Conservation (phyloP, 176 grass and related monocot species). For the Poa pratensis region DNA sequence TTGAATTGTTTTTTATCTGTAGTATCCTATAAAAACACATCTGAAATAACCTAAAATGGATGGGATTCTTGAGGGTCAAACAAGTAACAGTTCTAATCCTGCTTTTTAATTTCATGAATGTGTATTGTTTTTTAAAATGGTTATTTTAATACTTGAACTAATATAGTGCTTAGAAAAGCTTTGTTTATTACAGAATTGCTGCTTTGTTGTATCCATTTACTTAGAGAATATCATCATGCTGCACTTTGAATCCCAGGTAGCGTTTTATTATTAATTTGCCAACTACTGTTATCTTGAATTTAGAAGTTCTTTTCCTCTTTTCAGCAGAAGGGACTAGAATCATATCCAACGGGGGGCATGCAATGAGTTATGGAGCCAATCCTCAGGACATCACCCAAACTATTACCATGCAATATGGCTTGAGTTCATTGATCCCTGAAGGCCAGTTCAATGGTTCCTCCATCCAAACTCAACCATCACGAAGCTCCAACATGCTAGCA, state of each 20-base stretch:
- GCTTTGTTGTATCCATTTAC: slow-evolving; percentile 6
- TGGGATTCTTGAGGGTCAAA: neutral
- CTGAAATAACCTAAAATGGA: neutral
- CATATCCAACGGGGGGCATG: slow-evolving; percentile 50
- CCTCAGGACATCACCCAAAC: slow-evolving; percentile 44
- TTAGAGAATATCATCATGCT: slow-evolving; percentile 22
- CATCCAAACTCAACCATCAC: slow-evolving; percentile 48
- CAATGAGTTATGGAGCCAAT: slow-evolving; percentile 49
- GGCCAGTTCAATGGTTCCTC: slow-evolving; percentile 61
- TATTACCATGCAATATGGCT: slow-evolving; percentile 54
- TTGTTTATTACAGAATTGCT: neutral
- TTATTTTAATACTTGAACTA: slow-evolving; percentile 18
- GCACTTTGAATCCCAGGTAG: neutral
- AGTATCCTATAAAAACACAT: neutral
- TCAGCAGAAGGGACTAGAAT: slow-evolving; percentile 50
- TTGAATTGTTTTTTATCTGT: neutral
- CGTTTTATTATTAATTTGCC: slow-evolving; percentile 22
- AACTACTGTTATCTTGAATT: slow-evolving; percentile 12
- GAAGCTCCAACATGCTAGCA: slow-evolving; percentile 53
- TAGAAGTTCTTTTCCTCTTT: slow-evolving; percentile 43
- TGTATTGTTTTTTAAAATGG: neutral
- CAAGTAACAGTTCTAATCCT: neutral
- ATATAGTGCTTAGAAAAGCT: slow-evolving; percentile 2
- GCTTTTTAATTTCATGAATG: neutral
- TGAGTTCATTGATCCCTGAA: slow-evolving; percentile 51